Evolutionary conservation across 2,329 filamentous ascomycete species (phyloP).

Genomic region (Dothidotthia symphoricarpi): DNA sequence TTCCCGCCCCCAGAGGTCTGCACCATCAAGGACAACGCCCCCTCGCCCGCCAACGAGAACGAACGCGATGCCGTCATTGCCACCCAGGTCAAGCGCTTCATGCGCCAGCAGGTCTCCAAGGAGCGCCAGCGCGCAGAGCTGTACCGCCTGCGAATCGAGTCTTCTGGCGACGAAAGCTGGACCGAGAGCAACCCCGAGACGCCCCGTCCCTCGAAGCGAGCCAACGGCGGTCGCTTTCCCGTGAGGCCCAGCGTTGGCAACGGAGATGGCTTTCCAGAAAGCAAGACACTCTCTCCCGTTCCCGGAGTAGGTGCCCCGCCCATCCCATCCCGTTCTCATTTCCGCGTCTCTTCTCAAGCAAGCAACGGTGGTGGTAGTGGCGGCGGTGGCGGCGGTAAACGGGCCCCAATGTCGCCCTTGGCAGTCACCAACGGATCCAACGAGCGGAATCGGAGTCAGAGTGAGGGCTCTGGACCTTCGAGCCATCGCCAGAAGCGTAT

Average conservation of each 20-base stretch:
- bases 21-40: slow-evolving; percentile 42
- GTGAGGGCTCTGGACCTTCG: slow-evolving; percentile 56
- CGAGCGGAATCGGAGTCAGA: slow-evolving; percentile 65
- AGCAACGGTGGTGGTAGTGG: slow-evolving; percentile 52
- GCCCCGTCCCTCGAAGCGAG: slow-evolving; percentile 64
- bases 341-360: slow-evolving; percentile 70
- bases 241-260: slow-evolving; percentile 67
- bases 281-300: slow-evolving; percentile 67
- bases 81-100: slow-evolving; percentile 58
- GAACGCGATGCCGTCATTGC: slow-evolving; percentile 62
- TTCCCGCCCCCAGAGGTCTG: slow-evolving; percentile 62
- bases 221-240: slow-evolving; percentile 57
- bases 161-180: slow-evolving; percentile 50
- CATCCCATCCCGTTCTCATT: slow-evolving; percentile 78
- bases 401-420: slow-evolving; percentile 71
- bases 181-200: slow-evolving; percentile 71
- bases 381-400: slow-evolving; percentile 57
- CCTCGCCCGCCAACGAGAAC: slow-evolving; percentile 54
- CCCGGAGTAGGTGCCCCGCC: slow-evolving; percentile 58
- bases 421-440: slow-evolving; percentile 64
- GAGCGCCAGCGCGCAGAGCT: slow-evolving; percentile 35
- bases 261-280: slow-evolving; percentile 57
- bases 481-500: slow-evolving; percentile 58
- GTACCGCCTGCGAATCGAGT: slow-evolving; percentile 44
- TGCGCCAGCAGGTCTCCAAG: slow-evolving; percentile 47